Evolutionary conservation across 805 yeast genomes (phyloP).

Genomic region (Starmerella khaoyaiensis): DNA sequence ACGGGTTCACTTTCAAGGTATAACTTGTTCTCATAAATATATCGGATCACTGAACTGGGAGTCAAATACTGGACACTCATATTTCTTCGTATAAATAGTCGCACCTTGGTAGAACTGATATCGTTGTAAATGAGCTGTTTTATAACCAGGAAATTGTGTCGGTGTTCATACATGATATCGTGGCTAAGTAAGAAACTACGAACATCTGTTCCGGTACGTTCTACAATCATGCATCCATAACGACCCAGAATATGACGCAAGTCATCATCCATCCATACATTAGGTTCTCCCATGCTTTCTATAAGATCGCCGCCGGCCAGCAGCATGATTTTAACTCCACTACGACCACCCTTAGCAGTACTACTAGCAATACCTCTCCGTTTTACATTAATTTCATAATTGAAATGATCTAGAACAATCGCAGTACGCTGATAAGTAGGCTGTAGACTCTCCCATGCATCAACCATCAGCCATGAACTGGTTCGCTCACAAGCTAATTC

Average conservation of each 20-base stretch:
- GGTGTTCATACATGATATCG: constrained; percentile 94
- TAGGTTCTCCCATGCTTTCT: constrained; percentile 99
- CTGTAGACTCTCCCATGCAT: constrained; percentile 96
- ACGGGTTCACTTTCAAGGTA: constrained; percentile 89
- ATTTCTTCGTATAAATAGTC: constrained; percentile 81
- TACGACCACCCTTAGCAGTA: constrained; percentile 29
- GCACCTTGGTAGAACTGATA: constrained; percentile 85
- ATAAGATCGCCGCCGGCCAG: constrained; percentile 96
- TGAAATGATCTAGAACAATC: constrained; percentile 87
- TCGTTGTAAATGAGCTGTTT: constrained; percentile 94
- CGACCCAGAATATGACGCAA: constrained; percentile 88
- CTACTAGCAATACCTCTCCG: constrained; percentile 64
- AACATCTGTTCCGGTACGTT: constrained; percentile 93
- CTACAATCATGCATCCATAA: constrained; percentile 93
- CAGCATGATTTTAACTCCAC: constrained; percentile 89
- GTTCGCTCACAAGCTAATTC: constrained; percentile 96
- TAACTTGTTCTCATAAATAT: constrained; percentile 81
- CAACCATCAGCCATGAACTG: constrained; percentile 95
- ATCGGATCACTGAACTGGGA: constrained; percentile 89
- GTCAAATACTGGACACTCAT: constrained; percentile 92
- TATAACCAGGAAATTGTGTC: constrained; percentile 82
- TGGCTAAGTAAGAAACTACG: constrained; percentile 82
- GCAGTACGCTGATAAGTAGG: constrained; percentile 88
- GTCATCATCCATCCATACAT: constrained; percentile 96
- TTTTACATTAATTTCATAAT: constrained; percentile 83